Base-by-base conservation (phyloP, 2,329 filamentous ascomycete genomes). In the Pseudogymnoascus sp. region DNA sequence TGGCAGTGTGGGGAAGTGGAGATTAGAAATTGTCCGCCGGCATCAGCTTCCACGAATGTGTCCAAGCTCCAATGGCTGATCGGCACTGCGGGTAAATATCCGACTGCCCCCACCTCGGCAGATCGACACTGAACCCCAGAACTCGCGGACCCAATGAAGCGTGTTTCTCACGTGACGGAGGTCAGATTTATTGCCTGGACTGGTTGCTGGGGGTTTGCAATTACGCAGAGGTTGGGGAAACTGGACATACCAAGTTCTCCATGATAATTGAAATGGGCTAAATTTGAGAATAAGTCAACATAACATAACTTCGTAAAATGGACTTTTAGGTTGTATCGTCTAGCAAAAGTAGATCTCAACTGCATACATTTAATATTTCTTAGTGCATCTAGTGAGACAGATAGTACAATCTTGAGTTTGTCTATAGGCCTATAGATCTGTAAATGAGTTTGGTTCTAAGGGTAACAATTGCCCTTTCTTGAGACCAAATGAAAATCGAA, bases 41-140 rank as follows among this genome's bases (percentile, higher is more conserved):
- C 47, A 33, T 56, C 47, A 33, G 10, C 47, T 56, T 56, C 47
- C 47, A 56, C 8, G 8, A 31, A n/a, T 56, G 26, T 13, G 47
- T 33, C 47, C 47, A 56, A 31, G 26, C 47, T 53, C 47, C 26
- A 53, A 29, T 53, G 47, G 47, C 26, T 56, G 47, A 56, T 56
- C 47, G 47, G 47, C 47, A 56, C 47, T 56, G 47, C 47, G 47
- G 47, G 26, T 56, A 56, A 56, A 56, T 56, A 56, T 33, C 47
- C 47, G 44, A n/a, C 21, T 31, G n/a, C 11, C 47, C 47, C 47
- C 47, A 31, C 47, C 33, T 33, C 26, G 47, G 47, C 26, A 56
- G 47, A 56, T 56, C 26, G 47, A 33, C 47, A 19, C 16, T 19
- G 47, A 31, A 33, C 47, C 47, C 47, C 4, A 33, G 26, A 13